Evolutionary conservation across 208 protist species (phyloP).

Genomic region (Crithidia mellificae): DNA sequence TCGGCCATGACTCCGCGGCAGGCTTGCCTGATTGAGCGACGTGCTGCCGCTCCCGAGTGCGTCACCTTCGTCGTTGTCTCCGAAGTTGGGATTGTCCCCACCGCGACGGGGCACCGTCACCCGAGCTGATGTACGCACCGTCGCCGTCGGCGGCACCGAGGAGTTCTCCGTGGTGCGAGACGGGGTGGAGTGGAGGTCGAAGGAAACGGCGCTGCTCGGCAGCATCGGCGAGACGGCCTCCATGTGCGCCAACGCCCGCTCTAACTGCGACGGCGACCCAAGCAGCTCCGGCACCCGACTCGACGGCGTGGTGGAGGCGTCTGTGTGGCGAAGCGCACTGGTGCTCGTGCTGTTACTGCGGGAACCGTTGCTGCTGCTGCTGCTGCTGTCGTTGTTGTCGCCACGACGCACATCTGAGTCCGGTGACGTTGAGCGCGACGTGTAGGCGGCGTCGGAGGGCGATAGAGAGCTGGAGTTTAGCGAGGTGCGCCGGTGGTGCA

Average conservation of each 20-base stretch:
- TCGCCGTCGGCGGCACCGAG: constrained; percentile 11
- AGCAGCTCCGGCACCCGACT: constrained; percentile 3
- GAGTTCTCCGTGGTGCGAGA: constrained; percentile 5
- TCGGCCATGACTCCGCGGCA: neutral
- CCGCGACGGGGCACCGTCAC: constrained; percentile 1
- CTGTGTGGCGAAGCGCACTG: neutral
- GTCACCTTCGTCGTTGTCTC: neutral
- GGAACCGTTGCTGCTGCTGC: no score
- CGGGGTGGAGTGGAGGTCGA: constrained; percentile 23
- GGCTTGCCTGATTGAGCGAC: neutral
- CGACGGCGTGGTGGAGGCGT: neutral
- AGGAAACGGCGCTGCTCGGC: constrained; percentile 30
- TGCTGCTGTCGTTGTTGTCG: constrained; percentile 1
- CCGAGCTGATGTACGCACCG: neutral
- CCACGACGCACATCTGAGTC: neutral
- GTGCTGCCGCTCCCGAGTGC: neutral
- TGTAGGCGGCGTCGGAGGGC: neutral
- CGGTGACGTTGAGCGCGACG: neutral
- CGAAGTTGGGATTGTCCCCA: neutral
- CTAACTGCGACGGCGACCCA: constrained; percentile 28
- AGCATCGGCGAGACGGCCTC: constrained; percentile 27
- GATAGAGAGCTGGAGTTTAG: neutral
- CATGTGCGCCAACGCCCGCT: constrained; percentile 27
- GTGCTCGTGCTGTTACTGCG: no score
- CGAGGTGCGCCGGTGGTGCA: neutral